phyloP scores from a whole-genome alignment of 768 basidiomycete genomes.

The Tulasnella sp. region DNA sequence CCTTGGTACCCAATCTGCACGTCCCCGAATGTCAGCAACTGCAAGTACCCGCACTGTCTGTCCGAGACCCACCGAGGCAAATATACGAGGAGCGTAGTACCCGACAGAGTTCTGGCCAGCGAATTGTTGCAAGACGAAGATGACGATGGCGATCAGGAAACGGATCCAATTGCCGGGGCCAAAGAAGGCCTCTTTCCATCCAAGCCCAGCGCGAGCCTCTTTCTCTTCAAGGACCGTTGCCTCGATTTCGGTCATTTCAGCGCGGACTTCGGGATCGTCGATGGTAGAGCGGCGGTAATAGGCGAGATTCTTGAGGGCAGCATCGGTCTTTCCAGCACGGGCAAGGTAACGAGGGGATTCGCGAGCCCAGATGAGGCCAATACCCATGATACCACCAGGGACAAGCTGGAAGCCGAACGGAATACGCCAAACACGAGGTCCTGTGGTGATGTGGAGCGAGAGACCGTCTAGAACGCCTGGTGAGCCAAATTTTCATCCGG shows the following conservation, averaged over 20 bases:
- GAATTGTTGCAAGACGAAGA: slow-evolving; percentile 52
- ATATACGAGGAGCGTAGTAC: slow-evolving; percentile 29
- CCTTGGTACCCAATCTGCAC: slow-evolving; percentile 25
- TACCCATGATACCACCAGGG: slow-evolving; percentile 28
- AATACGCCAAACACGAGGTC: slow-evolving; percentile 20
- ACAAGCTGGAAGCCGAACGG: slow-evolving; percentile 28
- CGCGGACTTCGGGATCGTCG: slow-evolving; percentile 26
- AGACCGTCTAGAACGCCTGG: slow-evolving; percentile 17
- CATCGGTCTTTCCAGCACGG: slow-evolving; percentile 26
- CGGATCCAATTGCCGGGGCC: slow-evolving; percentile 72
- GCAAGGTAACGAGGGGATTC: slow-evolving; percentile 29
- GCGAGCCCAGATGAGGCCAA: slow-evolving; percentile 20
- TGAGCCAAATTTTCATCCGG: neutral
- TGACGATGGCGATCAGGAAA: slow-evolving; percentile 71
- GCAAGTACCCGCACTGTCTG: too few relatives aligned
- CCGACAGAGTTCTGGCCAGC: slow-evolving; percentile 64
- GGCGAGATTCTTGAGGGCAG: slow-evolving; percentile 37
- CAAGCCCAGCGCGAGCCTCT: slow-evolving; percentile 49
- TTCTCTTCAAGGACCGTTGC: slow-evolving; percentile 66
- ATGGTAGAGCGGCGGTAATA: slow-evolving; percentile 27
- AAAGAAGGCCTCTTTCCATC: slow-evolving; percentile 57
- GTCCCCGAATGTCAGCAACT: neutral
- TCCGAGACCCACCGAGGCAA: slow-evolving; percentile 19
- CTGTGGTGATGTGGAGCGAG: slow-evolving; percentile 9
- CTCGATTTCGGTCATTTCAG: slow-evolving; percentile 51